phyloP scores from a whole-genome alignment of 805 yeast species.

The Pichia heedii region DNA sequence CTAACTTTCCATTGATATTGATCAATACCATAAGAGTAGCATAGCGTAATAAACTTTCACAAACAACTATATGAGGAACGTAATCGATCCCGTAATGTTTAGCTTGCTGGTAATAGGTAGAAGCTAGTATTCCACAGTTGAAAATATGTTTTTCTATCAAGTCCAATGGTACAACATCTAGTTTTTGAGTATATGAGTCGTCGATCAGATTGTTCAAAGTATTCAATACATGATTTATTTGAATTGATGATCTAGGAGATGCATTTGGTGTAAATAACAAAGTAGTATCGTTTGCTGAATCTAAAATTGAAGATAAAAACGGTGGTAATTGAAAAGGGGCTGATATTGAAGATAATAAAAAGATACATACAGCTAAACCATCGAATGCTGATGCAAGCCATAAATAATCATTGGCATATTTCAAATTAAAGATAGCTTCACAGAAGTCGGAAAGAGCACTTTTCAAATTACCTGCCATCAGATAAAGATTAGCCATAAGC shows the following conservation, averaged over 20 bases:
- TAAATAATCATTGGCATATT: conserved; percentile 59
- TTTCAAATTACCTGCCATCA: conserved; percentile 69
- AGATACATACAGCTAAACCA: conserved; percentile 58
- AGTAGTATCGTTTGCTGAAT: conserved; percentile 19
- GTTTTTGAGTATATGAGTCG: not conserved
- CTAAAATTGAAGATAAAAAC: conserved; percentile 18
- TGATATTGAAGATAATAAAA: conserved; percentile 50
- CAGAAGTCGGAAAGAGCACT: conserved; percentile 66
- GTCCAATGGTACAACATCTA: conserved; percentile 13
- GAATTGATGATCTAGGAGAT: conserved; percentile 44
- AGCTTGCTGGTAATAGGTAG: conserved; percentile 42
- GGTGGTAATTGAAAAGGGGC: conserved; percentile 42
- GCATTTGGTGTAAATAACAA: conserved; percentile 25
- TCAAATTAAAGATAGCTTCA: conserved; percentile 58
- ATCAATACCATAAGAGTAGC: conserved; percentile 50
- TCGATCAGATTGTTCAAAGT: conserved; percentile 7
- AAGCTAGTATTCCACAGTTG: conserved; percentile 30
- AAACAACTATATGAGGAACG: conserved; percentile 73
- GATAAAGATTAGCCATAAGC: conserved; percentile 63
- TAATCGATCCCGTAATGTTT: conserved; percentile 55
- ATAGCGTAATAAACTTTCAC: conserved; percentile 60
- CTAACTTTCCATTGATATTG: conserved; percentile 41
- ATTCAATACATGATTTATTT: conserved; percentile 8
- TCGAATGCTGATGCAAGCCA: conserved; percentile 92
- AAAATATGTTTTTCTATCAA: conserved; percentile 30